Evolutionary conservation across 2,329 filamentous ascomycete genomes (phyloP).

Genomic region (Aspergillus neoniger): DNA sequence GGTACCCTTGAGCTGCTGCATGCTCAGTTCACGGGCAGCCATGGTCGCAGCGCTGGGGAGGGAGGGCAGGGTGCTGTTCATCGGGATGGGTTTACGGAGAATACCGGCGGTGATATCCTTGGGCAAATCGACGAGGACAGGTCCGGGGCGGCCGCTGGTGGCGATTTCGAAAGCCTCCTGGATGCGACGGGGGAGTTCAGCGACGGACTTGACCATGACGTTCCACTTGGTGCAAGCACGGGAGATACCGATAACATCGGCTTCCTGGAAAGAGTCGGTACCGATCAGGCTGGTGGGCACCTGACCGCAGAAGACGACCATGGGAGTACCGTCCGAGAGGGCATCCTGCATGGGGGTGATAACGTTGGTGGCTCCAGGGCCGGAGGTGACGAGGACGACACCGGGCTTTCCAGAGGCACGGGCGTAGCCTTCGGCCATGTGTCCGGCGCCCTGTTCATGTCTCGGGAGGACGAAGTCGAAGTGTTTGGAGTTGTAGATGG

Average conservation of each 20-base stretch:
- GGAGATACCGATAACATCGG: conserved; percentile 90
- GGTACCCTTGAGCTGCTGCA: conserved; percentile 71
- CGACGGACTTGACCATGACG: conserved; percentile 94
- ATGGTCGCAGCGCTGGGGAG: conserved; percentile 84
- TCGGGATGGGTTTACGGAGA: conserved; percentile 80
- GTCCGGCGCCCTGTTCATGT: conserved; percentile 96
- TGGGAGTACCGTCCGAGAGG: conserved; percentile 88
- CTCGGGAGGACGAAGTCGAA: conserved; percentile 94
- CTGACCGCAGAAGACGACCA: conserved; percentile 95
- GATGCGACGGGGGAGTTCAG: conserved; percentile 88
- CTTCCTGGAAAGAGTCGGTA: conserved; percentile 95
- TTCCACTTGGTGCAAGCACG: conserved; percentile 98
- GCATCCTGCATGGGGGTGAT: conserved; percentile 97
- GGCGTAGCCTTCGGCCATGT: conserved; percentile 98
- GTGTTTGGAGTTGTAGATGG: conserved; percentile 96
- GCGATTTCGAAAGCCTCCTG: conserved; percentile 99
- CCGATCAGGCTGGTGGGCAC: conserved; percentile 88
- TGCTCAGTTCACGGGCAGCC: conserved; percentile 72
- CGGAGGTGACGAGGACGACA: conserved; percentile 94
- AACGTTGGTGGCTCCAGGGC: conserved; percentile 94
- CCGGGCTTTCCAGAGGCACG: conserved; percentile 90
- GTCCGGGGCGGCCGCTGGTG: conserved; percentile 87
- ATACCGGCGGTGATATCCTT: conserved; percentile 93
- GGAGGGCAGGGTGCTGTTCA: conserved; percentile 69
- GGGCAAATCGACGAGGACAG: conserved; percentile 91